phyloP scores from a whole-genome alignment of 345 rosid genomes.

The Ailanthus altissimus region DNA sequence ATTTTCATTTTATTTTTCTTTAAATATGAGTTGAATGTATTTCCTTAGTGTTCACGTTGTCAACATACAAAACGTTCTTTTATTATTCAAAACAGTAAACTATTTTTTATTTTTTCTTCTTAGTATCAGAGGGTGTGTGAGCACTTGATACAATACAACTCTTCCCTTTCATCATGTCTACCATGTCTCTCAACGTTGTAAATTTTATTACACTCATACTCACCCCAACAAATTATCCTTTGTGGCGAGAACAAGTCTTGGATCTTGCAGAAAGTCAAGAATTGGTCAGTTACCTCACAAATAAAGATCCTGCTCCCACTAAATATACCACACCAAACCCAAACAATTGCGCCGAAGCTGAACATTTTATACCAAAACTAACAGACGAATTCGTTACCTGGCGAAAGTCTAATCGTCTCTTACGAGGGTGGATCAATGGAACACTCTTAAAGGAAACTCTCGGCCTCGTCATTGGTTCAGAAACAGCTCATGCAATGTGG shows the following conservation, averaged over 20 bases:
- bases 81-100: too few species aligned
- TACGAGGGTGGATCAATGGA: slow-evolving; percentile 8
- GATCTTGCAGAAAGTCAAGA: slow-evolving; percentile 18
- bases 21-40: too few species aligned
- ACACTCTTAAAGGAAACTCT: neutral
- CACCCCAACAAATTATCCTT: neutral
- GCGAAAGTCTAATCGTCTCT: slow-evolving; percentile 17
- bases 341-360: neutral
- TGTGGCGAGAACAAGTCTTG: neutral
- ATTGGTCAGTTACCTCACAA: neutral
- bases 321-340: neutral
- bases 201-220: neutral
- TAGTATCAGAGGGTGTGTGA: too few species aligned
- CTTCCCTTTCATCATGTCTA: too few species aligned
- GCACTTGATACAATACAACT: too few species aligned
- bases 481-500: neutral
- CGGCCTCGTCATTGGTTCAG: neutral
- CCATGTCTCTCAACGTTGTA: neutral
- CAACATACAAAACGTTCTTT: too few species aligned
- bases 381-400: slow-evolving; percentile 4
- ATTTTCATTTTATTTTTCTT: too few species aligned
- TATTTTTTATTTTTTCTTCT: too few species aligned
- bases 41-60: too few species aligned
- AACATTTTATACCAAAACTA: neutral
- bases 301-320: neutral